These are phyloP conservation scores for Komagataella populi DNA, from an alignment of 805 yeast species.

Conservation along the genomic window DNA sequence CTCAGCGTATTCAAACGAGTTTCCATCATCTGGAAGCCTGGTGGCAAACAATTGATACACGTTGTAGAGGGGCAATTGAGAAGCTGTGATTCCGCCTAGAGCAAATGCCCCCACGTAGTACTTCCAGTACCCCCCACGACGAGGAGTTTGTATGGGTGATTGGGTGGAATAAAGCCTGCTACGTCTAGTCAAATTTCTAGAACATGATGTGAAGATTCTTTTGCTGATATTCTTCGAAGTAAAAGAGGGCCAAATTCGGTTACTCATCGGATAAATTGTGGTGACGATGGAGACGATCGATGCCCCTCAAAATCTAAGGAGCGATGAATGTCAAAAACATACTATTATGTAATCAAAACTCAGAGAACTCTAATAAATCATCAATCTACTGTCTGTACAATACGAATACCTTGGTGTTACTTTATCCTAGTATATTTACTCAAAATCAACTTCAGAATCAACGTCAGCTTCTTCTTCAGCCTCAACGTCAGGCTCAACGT, in stretches of 20 bases:
- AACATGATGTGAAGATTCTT: neutral
- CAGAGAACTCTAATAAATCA: neutral
- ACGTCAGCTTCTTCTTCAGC: neutral
- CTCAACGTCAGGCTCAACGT: conserved; percentile 5
- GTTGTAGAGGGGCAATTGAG: neutral
- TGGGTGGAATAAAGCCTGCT: neutral
- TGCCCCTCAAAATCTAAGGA: neutral
- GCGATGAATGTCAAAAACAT: neutral
- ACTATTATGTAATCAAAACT: neutral
- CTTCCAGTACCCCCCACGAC: neutral
- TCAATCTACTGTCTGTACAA: neutral
- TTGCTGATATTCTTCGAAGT: neutral
- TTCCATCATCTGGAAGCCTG: neutral
- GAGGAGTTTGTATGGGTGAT: neutral
- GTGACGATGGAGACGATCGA: neutral
- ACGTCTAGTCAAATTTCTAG: neutral
- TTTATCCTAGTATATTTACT: neutral
- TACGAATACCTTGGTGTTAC: neutral
- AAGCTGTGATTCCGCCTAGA: neutral
- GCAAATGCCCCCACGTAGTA: neutral
- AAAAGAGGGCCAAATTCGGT: neutral
- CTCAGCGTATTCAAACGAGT: conserved; percentile 8
- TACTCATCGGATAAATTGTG: neutral
- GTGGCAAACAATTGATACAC: neutral
- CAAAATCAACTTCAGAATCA: neutral